Evolutionary conservation across 2,329 filamentous ascomycete genomes (phyloP).

Genomic region (Ambrosiella cleistominuta): DNA sequence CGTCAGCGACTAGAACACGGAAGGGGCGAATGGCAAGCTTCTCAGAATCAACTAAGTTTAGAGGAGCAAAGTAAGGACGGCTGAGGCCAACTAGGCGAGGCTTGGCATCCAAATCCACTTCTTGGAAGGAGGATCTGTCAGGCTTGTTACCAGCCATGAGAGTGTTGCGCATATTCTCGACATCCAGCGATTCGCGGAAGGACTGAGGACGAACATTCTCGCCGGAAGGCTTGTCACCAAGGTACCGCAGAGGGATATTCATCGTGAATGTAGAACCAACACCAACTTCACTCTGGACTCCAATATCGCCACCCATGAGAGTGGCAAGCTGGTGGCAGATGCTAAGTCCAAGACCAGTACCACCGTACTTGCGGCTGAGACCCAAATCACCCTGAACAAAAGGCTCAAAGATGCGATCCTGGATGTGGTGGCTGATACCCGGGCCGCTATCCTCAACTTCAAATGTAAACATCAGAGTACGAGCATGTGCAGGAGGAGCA

Average conservation of each 20-base stretch:
- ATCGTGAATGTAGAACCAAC: conserved; percentile 68
- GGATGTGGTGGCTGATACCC: conserved; percentile 62
- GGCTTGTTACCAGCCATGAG: conserved; percentile 14
- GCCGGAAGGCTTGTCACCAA: conserved; percentile 43
- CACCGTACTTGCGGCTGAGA: conserved; percentile 75
- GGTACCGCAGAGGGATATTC: conserved; percentile 62
- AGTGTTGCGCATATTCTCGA: conserved; percentile 14
- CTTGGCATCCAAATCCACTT: conserved; percentile 41
- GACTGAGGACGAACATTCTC: conserved; percentile 26
- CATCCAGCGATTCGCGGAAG: conserved; percentile 21
- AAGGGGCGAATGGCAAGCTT: conserved; percentile 22
- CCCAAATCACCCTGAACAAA: conserved; percentile 88
- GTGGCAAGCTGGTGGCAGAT: conserved; percentile 76
- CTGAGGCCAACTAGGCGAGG: conserved; percentile 69
- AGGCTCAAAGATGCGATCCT: conserved; percentile 75
- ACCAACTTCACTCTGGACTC: conserved; percentile 51
- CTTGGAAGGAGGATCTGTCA: conserved; percentile 21
- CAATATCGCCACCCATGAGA: conserved; percentile 66
- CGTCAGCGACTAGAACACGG: conserved; percentile 70
- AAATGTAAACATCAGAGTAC: conserved; percentile 63
- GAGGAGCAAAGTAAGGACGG: conserved; percentile 56
- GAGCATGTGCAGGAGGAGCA: conserved; percentile 42
- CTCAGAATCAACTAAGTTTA: not conserved
- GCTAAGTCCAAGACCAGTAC: conserved; percentile 71
- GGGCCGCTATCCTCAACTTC: conserved; percentile 79